A percentile compares a stretch with the other conserved stretches of the same genome.
Evolutionary conservation across 208 protist species (phyloP).

Genomic region (Trypanosoma vivax): DNA sequence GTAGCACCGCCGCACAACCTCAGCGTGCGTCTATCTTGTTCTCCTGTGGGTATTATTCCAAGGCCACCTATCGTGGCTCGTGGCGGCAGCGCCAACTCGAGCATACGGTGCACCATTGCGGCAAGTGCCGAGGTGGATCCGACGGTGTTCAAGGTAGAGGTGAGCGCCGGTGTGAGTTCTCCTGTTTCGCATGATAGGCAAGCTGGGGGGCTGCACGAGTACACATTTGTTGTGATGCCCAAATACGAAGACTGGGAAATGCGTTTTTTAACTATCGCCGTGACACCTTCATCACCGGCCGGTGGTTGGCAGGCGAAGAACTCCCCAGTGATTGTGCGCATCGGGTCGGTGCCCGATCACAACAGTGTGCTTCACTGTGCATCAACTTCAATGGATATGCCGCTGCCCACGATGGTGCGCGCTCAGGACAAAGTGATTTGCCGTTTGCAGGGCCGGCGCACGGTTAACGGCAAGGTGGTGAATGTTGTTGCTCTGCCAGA

Average conservation of each 20-base stretch:
- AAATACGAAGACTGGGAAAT: constrained; percentile 16
- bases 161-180: constrained; percentile 50
- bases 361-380: constrained; percentile 39
- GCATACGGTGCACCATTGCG: constrained; percentile 38
- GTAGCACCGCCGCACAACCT: constrained; percentile 18
- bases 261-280: constrained; percentile 55
- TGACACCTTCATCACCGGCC: constrained; percentile 29
- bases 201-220: constrained; percentile 31
- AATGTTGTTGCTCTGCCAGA: constrained; percentile 48
- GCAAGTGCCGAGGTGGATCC: constrained; percentile 21
- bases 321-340: constrained; percentile 55
- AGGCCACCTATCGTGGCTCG: neutral
- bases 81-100: constrained; percentile 1
- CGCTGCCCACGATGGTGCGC: constrained; percentile 41
- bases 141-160: constrained; percentile 34
- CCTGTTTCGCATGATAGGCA: constrained; percentile 21
- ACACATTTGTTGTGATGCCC: constrained; percentile 57
- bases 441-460: constrained; percentile 43
- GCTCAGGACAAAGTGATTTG: constrained; percentile 31
- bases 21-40: constrained; percentile 40
- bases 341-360: constrained; percentile 38
- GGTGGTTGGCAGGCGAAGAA: constrained; percentile 44
- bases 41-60: constrained; percentile 40
- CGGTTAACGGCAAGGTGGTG: constrained; percentile 24
- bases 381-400: constrained; percentile 13